A percentile compares a stretch with the other conserved stretches of the same genome.
Evolutionary conservation across 2,329 filamentous ascomycete genomes (phyloP).

Genomic region (Penicillium sp.): DNA sequence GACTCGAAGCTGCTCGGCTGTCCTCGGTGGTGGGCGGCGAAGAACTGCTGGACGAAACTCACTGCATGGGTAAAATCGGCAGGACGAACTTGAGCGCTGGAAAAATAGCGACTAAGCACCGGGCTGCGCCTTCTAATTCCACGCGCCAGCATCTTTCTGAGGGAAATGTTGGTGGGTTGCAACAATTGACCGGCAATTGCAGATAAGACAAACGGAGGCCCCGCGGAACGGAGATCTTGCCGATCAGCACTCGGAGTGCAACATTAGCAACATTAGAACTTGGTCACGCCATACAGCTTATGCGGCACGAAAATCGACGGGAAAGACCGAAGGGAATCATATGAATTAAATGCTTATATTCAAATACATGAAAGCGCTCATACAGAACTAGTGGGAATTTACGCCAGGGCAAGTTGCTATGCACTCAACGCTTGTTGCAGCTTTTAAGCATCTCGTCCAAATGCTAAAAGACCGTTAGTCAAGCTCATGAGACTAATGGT

Average conservation of each 20-base stretch:
- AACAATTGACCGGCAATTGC: slow-evolving; percentile 8
- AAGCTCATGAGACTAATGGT: background rate
- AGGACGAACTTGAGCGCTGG: slow-evolving; percentile 37
- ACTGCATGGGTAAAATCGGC: slow-evolving; percentile 66
- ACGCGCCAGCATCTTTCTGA: slow-evolving; percentile 12
- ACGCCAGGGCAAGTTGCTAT: slow-evolving; percentile 6
- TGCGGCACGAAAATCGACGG: background rate
- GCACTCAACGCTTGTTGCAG: slow-evolving; percentile 30
- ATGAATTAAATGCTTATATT: slow-evolving; percentile 8
- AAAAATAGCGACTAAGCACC: slow-evolving; percentile 39
- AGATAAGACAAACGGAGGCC: background rate
- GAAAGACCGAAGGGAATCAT: background rate
- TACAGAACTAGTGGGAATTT: slow-evolving; percentile 2
- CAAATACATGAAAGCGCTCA: slow-evolving; percentile 1
- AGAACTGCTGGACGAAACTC: slow-evolving; percentile 3
- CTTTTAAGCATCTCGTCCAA: slow-evolving; percentile 42
- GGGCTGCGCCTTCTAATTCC: slow-evolving; percentile 7
- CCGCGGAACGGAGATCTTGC: slow-evolving; percentile 8
- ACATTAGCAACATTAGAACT: background rate
- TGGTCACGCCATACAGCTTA: background rate
- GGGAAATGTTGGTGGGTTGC: background rate
- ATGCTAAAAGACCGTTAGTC: slow-evolving; percentile 28
- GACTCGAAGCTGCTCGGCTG: background rate
- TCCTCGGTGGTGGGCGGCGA: background rate
- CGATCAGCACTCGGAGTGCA: slow-evolving; percentile 8